Conservation (phyloP, 2,329 filamentous ascomycete genomes). For the Cladophialophora psammophila region DNA sequence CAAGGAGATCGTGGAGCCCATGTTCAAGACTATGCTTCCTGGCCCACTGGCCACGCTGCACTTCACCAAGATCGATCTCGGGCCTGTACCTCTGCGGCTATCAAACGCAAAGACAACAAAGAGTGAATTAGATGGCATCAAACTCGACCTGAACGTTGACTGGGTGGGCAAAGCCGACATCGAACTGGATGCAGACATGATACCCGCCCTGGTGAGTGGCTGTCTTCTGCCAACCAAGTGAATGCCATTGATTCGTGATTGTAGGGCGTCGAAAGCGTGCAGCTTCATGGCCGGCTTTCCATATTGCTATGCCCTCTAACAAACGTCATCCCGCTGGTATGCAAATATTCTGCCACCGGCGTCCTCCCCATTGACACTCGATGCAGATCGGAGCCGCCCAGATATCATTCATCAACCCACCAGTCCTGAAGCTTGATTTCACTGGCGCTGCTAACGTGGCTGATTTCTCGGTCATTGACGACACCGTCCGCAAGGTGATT, state of each 20-base stretch:
- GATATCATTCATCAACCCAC: constrained; percentile 35
- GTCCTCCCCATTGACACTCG: constrained; percentile 17
- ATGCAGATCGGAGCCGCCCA: constrained; percentile 35
- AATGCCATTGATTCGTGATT: constrained; percentile 23
- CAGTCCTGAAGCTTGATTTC: constrained; percentile 37
- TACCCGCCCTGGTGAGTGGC: constrained; percentile 34
- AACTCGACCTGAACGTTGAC: constrained; percentile 36
- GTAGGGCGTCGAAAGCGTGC: constrained; percentile 33
- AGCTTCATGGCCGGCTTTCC: constrained; percentile 35
- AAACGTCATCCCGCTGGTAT: constrained; percentile 36
- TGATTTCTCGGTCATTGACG: constrained; percentile 35
- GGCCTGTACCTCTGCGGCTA: constrained; percentile 32
- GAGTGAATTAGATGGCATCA: constrained; percentile 34
- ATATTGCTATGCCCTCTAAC: constrained; percentile 36
- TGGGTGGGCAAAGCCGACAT: constrained; percentile 37
- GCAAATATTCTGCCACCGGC: constrained; percentile 16
- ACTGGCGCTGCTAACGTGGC: constrained; percentile 36
- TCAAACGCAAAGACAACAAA: constrained; percentile 37
- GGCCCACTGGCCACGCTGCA: constrained; percentile 34
- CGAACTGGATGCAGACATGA: constrained; percentile 35
- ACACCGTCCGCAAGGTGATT: constrained; percentile 34
- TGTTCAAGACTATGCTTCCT: constrained; percentile 38
- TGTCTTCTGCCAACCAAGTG: constrained; percentile 11
- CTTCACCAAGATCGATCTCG: constrained; percentile 37
- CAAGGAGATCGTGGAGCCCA: constrained; percentile 38